These are phyloP conservation scores for Penicillium paradoxum DNA, from an alignment of 495 filamentous ascomycete genomes.

Conservation along the genomic window DNA sequence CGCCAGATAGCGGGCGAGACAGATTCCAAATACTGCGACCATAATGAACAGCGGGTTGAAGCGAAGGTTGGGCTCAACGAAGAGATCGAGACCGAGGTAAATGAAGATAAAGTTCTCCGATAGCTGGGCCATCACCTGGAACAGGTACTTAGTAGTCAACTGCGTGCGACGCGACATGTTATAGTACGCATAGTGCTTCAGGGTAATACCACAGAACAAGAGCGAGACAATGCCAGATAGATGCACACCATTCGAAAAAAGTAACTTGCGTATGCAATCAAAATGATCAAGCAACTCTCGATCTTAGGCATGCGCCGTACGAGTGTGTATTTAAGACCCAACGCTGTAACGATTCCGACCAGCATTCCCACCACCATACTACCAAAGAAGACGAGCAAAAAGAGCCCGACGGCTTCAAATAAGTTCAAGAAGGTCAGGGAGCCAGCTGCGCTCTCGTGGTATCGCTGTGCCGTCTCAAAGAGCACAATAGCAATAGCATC, in stretches of 20 bases:
- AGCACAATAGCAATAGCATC: slow-evolving; percentile 97
- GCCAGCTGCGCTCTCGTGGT: slow-evolving; percentile 57
- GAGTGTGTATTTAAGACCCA: slow-evolving; percentile 88
- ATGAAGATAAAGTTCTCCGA: slow-evolving; percentile 99
- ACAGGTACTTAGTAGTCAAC: slow-evolving; percentile 95
- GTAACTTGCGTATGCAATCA: slow-evolving; percentile 94
- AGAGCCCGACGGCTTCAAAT: slow-evolving; percentile 87
- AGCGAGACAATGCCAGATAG: slow-evolving; percentile 97
- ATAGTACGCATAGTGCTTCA: slow-evolving; percentile 99
- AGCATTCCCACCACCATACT: slow-evolving; percentile 83
- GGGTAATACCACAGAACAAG: slow-evolving; percentile 93
- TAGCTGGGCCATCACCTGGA: slow-evolving; percentile 89
- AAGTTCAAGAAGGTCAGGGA: slow-evolving; percentile 67
- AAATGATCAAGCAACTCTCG: slow-evolving; percentile 88
- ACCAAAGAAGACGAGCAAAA: slow-evolving; percentile 93
- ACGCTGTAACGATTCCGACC: slow-evolving; percentile 79
- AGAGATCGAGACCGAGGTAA: slow-evolving; percentile 89
- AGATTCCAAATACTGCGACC: slow-evolving; percentile 85
- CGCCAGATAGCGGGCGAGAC: slow-evolving; percentile 81
- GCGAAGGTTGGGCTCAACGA: slow-evolving; percentile 79
- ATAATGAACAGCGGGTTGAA: slow-evolving; percentile 97
- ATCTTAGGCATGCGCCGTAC: slow-evolving; percentile 91
- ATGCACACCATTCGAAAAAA: slow-evolving; percentile 89
- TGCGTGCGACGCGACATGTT: slow-evolving; percentile 99
- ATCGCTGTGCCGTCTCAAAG: slow-evolving; percentile 94